These are phyloP conservation scores for Conoideocrella luteorostrata DNA, from an alignment of 2,329 filamentous ascomycete genomes.

Conservation along the genomic window DNA sequence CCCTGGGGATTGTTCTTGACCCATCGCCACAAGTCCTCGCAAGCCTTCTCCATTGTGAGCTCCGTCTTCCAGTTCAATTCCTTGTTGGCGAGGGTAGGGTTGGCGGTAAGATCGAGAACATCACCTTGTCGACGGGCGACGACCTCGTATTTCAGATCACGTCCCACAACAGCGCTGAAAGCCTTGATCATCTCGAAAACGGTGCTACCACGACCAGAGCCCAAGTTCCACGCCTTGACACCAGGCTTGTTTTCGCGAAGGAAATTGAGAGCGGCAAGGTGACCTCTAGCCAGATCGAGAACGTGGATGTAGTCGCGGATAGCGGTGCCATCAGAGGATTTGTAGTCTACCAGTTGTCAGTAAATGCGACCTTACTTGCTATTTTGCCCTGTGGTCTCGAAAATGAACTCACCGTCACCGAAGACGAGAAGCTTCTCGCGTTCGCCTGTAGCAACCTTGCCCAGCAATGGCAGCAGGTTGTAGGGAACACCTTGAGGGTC, in stretches of 20 bases:
- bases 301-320: slow-evolving; percentile 99
- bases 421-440: slow-evolving; percentile 92
- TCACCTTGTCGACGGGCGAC: slow-evolving; percentile 78
- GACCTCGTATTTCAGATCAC: slow-evolving; percentile 80
- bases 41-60: slow-evolving; percentile 85
- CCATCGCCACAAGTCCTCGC: slow-evolving; percentile 93
- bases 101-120: slow-evolving; percentile 90
- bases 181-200: slow-evolving; percentile 97
- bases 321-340: slow-evolving; percentile 81
- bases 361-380: not conserved
- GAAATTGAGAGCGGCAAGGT: slow-evolving; percentile 85
- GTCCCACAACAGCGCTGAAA: slow-evolving; percentile 81
- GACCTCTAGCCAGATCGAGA: slow-evolving; percentile 78
- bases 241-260: slow-evolving; percentile 79
- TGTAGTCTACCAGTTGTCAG: slow-evolving; percentile 61
- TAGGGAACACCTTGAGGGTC: slow-evolving; percentile 93
- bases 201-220: slow-evolving; percentile 88
- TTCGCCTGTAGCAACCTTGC: slow-evolving; percentile 92
- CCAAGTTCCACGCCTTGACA: slow-evolving; percentile 93
- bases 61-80: slow-evolving; percentile 92
- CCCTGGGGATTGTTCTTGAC: slow-evolving; percentile 94
- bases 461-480: slow-evolving; percentile 89
- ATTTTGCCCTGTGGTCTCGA: no score
- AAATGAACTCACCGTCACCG: slow-evolving; percentile 79
- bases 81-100: slow-evolving; percentile 77